Evolutionary conservation across 495 filamentous ascomycete species (phyloP).

Genomic region (Rhypophila decipiens): DNA sequence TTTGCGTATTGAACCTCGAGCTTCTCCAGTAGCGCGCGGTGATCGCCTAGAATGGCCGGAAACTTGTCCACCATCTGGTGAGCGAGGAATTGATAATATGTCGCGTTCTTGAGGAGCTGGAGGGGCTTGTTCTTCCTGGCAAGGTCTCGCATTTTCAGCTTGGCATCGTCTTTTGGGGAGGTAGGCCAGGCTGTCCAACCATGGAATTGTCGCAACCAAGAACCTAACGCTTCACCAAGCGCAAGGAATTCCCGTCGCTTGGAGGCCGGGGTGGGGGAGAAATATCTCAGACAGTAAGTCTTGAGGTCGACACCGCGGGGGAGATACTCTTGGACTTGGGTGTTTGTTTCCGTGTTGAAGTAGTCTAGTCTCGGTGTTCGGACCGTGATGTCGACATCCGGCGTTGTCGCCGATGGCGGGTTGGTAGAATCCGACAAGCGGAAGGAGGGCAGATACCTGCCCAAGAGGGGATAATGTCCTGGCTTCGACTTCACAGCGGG

Average conservation of each 20-base stretch:
- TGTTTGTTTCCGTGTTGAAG: conserved; percentile 42
- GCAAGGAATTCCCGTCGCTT: not conserved
- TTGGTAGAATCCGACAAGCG: not conserved
- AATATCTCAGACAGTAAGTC: conserved; percentile 12
- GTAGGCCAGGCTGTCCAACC: not conserved
- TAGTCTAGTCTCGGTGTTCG: conserved; percentile 18
- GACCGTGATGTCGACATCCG: not conserved
- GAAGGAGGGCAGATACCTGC: no score
- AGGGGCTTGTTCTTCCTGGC: conserved; percentile 1
- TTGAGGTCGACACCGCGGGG: conserved; percentile 47
- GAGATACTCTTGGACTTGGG: conserved; percentile 49
- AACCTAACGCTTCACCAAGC: not conserved
- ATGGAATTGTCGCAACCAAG: conserved; percentile 5
- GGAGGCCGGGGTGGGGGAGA: not conserved
- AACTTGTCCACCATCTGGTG: conserved; percentile 2
- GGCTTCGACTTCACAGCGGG: conserved; percentile 4
- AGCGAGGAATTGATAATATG: conserved; percentile 2
- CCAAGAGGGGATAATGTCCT: no score
- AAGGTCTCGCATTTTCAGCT: not conserved
- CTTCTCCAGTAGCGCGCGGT: not conserved
- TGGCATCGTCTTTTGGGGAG: no score
- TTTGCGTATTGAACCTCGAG: not conserved
- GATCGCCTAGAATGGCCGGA: not conserved
- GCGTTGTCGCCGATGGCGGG: not conserved
- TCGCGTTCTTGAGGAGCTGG: conserved; percentile 4